Evolutionary conservation across 441 rosid species (phyloP), one percentile per base, ranked within the genome.

Genomic region (Arabidopsis hybrid): DNA sequence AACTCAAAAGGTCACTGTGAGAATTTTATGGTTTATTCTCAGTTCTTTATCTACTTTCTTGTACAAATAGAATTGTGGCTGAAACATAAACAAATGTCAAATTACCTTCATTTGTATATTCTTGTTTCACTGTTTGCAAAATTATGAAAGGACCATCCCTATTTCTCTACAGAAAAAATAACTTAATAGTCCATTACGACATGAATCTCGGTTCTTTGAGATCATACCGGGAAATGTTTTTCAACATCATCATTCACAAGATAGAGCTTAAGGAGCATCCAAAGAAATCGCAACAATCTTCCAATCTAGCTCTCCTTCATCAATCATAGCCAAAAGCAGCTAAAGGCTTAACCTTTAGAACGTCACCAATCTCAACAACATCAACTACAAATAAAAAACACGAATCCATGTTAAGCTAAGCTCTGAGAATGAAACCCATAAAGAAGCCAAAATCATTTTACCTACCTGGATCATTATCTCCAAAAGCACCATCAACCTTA

Each of bases 241-340:
- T 92, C 93, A 4, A 86, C 93, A 72, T 92, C 88, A 77, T 90
- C 96, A 78, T 90, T 85, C 32, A 92, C 89, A 67, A 90, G 91
- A 75, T 93, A 21, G 82, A 82, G 97, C 93, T 74, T 83, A 88
- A 42, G 96, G 95, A 66, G 90, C 96, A 75, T 90, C 93, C 82
- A 92, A 52, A 31, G 96, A 90, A 81, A 92, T 88, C 13, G 96
- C 95, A 69, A 92, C 89, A 57, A 90, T 86, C 79, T 92, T 92
- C 97, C 97, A 92, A 76, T 92, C 96, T 39, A 92, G 88, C 74
- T 92, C 97, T 60, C 95, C 97, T 78, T 92, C 97, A 71, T 92
- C 97, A 81, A 89, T 84, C 97, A 92, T 89, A 60, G 96, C 97
- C 58, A 21, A 90, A 74, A 69, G 91, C 92, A 71, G 83, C 95